Evolutionary conservation across 176 grass and related monocot genomes (phyloP).

Genomic region (Guadua angustifolia): DNA sequence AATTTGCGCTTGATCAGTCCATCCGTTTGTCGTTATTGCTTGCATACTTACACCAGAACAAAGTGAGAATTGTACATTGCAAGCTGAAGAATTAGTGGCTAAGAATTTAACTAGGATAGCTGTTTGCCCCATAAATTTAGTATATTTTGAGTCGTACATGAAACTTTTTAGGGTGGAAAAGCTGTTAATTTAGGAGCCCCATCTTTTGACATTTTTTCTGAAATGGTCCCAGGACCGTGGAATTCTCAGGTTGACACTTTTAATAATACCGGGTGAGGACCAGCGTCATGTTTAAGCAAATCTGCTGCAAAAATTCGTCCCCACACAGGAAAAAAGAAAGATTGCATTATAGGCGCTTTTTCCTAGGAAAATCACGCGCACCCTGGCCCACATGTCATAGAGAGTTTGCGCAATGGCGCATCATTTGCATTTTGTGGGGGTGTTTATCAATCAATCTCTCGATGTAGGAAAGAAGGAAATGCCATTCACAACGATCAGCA

Average conservation of each 20-base stretch:
- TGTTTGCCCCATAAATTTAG: not conserved
- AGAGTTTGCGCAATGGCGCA: not conserved
- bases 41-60: not conserved
- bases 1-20: not conserved
- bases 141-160: not conserved
- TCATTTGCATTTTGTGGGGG: not conserved
- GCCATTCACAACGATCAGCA: not conserved
- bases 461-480: not conserved
- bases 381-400: not conserved
- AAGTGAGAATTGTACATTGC: not conserved
- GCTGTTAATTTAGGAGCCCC: not conserved
- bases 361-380: not conserved
- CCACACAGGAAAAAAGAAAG: not conserved
- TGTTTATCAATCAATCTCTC: constrained; percentile 15
- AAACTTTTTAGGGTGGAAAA: not conserved
- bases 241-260: not conserved
- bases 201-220: not conserved
- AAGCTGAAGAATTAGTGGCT: not conserved
- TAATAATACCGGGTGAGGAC: constrained; percentile 3
- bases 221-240: not conserved
- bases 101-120: not conserved
- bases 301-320: not conserved
- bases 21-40: not conserved
- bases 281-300: constrained; percentile 15
- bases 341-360: not conserved